A percentile compares a stretch with the other conserved stretches of the same genome.
These are phyloP conservation scores for Backusella australiensis DNA, from an alignment of 192 early-diverging fungal species.

Conservation along the genomic window DNA sequence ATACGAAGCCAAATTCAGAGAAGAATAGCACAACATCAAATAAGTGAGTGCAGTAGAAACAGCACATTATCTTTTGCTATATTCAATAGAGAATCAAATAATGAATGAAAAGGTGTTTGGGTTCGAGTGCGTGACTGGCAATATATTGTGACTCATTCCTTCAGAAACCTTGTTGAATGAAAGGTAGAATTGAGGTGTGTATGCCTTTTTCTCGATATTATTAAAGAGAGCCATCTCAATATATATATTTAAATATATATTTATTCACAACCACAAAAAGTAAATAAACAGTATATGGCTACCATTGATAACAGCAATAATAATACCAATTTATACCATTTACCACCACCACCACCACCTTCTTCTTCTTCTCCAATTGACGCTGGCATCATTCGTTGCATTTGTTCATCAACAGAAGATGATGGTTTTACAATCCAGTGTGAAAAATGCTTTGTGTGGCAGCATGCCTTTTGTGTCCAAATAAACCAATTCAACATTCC, in stretches of 20 bases:
- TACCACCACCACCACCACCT: neutral
- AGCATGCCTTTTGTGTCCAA: constrained; percentile 87
- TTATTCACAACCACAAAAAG: neutral
- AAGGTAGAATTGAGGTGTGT: neutral
- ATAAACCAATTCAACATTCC: constrained; percentile 74
- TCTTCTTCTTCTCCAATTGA: constrained; percentile 54
- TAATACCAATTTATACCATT: neutral
- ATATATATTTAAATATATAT: neutral
- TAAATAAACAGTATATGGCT: neutral
- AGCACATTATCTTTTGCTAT: too few species aligned
- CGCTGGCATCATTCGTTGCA: constrained; percentile 90
- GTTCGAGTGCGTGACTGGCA: neutral
- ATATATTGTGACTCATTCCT: neutral
- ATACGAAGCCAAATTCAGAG: neutral
- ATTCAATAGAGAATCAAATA: too few species aligned
- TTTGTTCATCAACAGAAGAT: constrained; percentile 86
- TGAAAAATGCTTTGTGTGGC: constrained; percentile 93
- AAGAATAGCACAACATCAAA: neutral
- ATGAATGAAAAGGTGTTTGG: too few species aligned
- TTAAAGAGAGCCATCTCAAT: neutral
- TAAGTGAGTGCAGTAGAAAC: neutral
- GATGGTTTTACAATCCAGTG: constrained; percentile 98
- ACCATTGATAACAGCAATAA: neutral
- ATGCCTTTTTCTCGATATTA: neutral
- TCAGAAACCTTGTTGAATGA: neutral